Conservation (phyloP, 371 early-diverging fungal species). For the Apophysomyces trapeziformis region DNA sequence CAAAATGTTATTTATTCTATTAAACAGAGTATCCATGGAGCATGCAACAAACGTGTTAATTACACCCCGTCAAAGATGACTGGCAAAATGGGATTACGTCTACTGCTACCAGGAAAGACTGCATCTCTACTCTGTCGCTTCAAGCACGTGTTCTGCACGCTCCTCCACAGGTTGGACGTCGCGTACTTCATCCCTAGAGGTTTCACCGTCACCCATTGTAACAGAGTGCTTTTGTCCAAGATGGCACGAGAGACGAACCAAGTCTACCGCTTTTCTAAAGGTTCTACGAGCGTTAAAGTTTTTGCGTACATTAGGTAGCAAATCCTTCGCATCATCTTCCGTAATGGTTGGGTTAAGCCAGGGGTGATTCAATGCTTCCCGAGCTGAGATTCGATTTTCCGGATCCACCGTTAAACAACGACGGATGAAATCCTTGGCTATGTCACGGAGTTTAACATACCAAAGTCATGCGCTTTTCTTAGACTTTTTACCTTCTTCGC, state of each 20-base stretch:
- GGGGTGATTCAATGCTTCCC: slow-evolving; percentile 73
- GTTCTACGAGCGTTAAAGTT: slow-evolving; percentile 85
- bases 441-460: neutral
- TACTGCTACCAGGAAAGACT: neutral
- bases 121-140: slow-evolving; percentile 22
- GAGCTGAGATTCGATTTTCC: slow-evolving; percentile 75
- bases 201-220: slow-evolving; percentile 22
- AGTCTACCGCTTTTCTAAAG: slow-evolving; percentile 72
- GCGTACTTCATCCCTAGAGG: slow-evolving; percentile 12
- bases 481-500: slow-evolving; percentile 31
- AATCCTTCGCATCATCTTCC: slow-evolving; percentile 43
- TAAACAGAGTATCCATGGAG: too few relatives aligned
- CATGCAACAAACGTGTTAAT: too few relatives aligned
- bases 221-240: slow-evolving; percentile 45
- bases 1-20: neutral
- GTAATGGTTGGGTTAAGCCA: slow-evolving; percentile 60
- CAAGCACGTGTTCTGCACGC: slow-evolving; percentile 48
- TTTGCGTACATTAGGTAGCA: slow-evolving; percentile 77
- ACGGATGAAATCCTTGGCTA: slow-evolving; percentile 86
- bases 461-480: neutral
- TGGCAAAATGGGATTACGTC: neutral
- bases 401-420: slow-evolving; percentile 77
- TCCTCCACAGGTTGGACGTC: slow-evolving; percentile 50
- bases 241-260: slow-evolving; percentile 56
- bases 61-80: too few relatives aligned